phyloP scores from a whole-genome alignment of 495 filamentous ascomycete genomes.

The Aspergillus haitiensis region DNA sequence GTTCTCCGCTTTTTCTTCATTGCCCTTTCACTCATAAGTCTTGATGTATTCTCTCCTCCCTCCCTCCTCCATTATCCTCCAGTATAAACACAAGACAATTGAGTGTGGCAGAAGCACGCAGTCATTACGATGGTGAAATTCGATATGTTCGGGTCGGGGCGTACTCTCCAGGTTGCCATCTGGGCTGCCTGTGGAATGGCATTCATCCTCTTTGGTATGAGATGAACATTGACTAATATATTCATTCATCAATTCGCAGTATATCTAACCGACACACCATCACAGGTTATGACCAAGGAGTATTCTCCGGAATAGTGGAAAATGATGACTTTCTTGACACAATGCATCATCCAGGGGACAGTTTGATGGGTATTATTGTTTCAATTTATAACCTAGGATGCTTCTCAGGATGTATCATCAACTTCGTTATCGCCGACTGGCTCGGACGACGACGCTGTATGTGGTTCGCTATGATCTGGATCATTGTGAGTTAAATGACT shows the following conservation, averaged over 20 bases:
- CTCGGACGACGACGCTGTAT: conserved; percentile 49
- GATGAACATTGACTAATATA: not conserved
- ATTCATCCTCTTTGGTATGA: conserved; percentile 27
- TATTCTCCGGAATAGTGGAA: conserved; percentile 51
- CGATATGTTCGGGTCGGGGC: conserved; percentile 24
- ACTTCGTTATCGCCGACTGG: conserved; percentile 48
- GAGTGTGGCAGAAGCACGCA: not conserved
- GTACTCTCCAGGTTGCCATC: conserved; percentile 24
- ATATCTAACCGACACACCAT: not conserved
- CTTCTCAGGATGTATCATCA: conserved; percentile 47
- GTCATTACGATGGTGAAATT: conserved; percentile 17
- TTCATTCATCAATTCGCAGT: not conserved
- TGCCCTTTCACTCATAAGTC: not conserved
- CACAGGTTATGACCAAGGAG: conserved; percentile 55
- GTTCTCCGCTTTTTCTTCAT: not conserved
- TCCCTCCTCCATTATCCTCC: too few species aligned
- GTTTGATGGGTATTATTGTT: conserved; percentile 49
- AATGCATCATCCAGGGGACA: conserved; percentile 44
- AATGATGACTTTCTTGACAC: conserved; percentile 48
- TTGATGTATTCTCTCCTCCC: not conserved
- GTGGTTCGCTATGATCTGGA: conserved; percentile 39
- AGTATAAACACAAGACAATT: not conserved
- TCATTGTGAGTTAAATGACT: conserved; percentile 27
- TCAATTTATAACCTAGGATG: conserved; percentile 54
- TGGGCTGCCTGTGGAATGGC: conserved; percentile 29